Evolutionary conservation across 2,329 filamentous ascomycete species (phyloP).

Genomic region (Pyrenophora teres): DNA sequence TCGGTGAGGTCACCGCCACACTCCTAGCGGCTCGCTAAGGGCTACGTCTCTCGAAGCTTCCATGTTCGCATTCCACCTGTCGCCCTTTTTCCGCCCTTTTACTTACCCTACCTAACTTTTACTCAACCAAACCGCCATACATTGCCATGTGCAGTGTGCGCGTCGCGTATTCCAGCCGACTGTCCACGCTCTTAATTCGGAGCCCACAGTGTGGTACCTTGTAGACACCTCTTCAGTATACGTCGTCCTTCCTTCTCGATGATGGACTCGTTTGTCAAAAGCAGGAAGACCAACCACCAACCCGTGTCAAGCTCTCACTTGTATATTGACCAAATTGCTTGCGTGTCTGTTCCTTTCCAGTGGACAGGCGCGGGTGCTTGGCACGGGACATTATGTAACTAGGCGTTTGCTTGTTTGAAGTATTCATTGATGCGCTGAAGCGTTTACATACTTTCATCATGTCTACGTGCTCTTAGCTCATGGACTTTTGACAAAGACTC

Average conservation of each 20-base stretch:
- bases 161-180: not conserved
- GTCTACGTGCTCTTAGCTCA: constrained; percentile 12
- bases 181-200: too few relatives aligned
- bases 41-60: constrained; percentile 25
- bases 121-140: not conserved
- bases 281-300: constrained; percentile 30
- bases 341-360: constrained; percentile 23
- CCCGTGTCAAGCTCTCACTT: constrained; percentile 23
- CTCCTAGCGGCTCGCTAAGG: constrained; percentile 20
- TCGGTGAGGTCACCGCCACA: constrained; percentile 28
- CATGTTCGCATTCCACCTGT: constrained; percentile 19
- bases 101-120: not conserved
- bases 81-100: constrained; percentile 17
- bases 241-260: constrained; percentile 38
- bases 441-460: constrained; percentile 5
- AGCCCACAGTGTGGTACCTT: not conserved
- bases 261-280: constrained; percentile 42
- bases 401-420: not conserved
- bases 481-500: constrained; percentile 18
- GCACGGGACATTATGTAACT: constrained; percentile 16
- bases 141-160: not conserved
- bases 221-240: constrained; percentile 38
- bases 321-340: constrained; percentile 38
- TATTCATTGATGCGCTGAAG: constrained; percentile 13
- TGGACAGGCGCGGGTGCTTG: constrained; percentile 30